Evolutionary conservation across 495 filamentous ascomycete genomes (phyloP).

Genomic region (Tricharina praecox): DNA sequence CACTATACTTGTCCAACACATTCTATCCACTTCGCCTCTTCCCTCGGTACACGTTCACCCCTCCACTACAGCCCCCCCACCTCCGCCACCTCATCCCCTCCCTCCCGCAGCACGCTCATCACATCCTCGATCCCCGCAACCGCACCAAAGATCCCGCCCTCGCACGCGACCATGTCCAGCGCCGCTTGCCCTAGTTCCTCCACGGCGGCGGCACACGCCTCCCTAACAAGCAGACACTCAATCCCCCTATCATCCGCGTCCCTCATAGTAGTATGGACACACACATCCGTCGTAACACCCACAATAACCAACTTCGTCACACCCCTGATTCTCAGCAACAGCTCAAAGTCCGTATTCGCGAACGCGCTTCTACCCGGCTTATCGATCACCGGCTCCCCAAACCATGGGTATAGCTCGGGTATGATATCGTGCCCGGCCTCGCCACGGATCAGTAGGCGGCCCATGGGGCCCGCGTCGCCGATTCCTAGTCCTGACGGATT

Average conservation of each 20-base stretch:
- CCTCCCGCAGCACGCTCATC: constrained; percentile 30
- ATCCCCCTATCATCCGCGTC: constrained; percentile 53
- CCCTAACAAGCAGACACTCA: constrained; percentile 41
- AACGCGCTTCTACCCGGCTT: constrained; percentile 56
- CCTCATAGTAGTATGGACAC: constrained; percentile 48
- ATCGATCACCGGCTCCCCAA: constrained; percentile 45
- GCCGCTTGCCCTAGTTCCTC: constrained; percentile 34
- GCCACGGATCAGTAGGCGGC: constrained; percentile 46
- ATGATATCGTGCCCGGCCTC: constrained; percentile 48
- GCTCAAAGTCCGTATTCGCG: constrained; percentile 45
- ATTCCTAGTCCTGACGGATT: constrained; percentile 38
- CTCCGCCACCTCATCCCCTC: constrained; percentile 16
- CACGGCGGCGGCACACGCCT: constrained; percentile 38
- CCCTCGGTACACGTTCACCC: no score
- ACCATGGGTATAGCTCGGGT: constrained; percentile 39
- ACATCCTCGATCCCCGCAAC: constrained; percentile 35
- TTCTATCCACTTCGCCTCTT: no score
- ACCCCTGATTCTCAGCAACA: constrained; percentile 40
- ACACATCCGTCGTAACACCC: constrained; percentile 55
- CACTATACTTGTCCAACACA: no score
- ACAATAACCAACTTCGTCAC: constrained; percentile 45
- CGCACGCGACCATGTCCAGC: constrained; percentile 38
- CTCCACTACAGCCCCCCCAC: no score
- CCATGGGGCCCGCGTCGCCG: constrained; percentile 44
- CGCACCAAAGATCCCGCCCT: constrained; percentile 44